Conservation (phyloP, 148 eudicot species). For the Polygonum maritimum region DNA sequence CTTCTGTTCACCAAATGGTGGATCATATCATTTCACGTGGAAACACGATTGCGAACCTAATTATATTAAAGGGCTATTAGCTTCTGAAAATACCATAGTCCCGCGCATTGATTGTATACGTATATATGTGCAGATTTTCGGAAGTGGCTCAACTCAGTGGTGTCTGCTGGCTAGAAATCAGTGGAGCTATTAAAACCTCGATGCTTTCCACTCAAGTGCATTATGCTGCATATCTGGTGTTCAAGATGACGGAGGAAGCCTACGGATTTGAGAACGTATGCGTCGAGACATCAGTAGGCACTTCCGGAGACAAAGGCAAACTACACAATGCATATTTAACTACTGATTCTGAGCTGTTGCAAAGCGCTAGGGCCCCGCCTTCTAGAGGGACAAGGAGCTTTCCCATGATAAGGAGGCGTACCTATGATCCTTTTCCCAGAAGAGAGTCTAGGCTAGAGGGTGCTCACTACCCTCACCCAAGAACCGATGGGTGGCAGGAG, state of each 20-base stretch:
- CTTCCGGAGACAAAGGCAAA: constrained; percentile 20
- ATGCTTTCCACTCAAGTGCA: constrained; percentile 35
- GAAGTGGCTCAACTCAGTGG: constrained; percentile 46
- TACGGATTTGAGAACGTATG: constrained; percentile 32
- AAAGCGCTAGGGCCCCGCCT: background rate
- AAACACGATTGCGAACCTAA: background rate
- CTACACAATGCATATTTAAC: constrained; percentile 17
- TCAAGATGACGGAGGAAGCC: constrained; percentile 21
- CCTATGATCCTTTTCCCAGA: background rate
- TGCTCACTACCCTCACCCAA: constrained; percentile 22
- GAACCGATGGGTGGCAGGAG: constrained; percentile 66
- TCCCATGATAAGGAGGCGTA: background rate
- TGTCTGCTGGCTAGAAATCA: constrained; percentile 62
- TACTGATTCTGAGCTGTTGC: background rate
- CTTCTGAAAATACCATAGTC: background rate
- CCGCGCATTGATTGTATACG: background rate
- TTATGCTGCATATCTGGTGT: constrained; percentile 48
- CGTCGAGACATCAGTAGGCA: constrained; percentile 18
- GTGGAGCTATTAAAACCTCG: constrained; percentile 27
- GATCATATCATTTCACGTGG: background rate
- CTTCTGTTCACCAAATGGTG: background rate
- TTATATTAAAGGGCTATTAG: background rate
- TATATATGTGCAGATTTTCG: constrained; percentile 27
- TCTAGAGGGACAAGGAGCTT: background rate
- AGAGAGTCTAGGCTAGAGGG: background rate